Base-by-base conservation (phyloP, 495 filamentous ascomycete species). In the Aspergillus ostianus region DNA sequence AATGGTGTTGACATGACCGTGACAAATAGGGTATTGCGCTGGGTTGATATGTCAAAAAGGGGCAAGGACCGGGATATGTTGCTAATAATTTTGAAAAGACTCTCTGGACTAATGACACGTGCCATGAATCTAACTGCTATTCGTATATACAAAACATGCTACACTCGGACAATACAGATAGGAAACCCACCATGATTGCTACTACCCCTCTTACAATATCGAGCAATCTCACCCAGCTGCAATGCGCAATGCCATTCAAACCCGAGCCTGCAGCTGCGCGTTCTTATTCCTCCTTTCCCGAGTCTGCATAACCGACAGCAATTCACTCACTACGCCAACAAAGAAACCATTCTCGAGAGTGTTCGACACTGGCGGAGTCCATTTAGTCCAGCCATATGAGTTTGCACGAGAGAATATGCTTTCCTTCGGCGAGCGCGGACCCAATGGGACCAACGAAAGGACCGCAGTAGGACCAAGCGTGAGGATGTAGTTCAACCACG, bases 381-480 rank as follows among this genome's bases (percentile, higher is more conserved):
- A 61, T 0, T 29, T 49, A 12, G 58, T 61, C 58, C 58, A 61
- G 6, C 58, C 53, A 27, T 54, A 32, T 1, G 52, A 55, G 27
- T 36, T 56, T 1, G 58, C 58, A 18, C 58, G 58, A 26, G 49
- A 30, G 23, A 61, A 61, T 17, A 53, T 51, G 8, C 23, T 49
- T 13, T 55, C 53, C 1, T 53, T 47, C 21, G 55, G 46, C 0
- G 53, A 50, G 19, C 51, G 41, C 3, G 58, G 58, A 0, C 58
- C 58, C 30, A 51, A 21, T 3, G 58, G 58, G 4, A 47, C 58
- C 3, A 61, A 30, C 36, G 55, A 53, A 5, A 61, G 52, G 17
- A 61, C 53, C 3, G 58, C 58, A 36, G 47, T 51, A 4, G 58
- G 58, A 1, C 58, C 58, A 1, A 61, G 29, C 3, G 58, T 61